These are phyloP conservation scores for Kalmanozyma brasiliensis DNA, from an alignment of 1,284 basidiomycete genomes.

Conservation along the genomic window DNA sequence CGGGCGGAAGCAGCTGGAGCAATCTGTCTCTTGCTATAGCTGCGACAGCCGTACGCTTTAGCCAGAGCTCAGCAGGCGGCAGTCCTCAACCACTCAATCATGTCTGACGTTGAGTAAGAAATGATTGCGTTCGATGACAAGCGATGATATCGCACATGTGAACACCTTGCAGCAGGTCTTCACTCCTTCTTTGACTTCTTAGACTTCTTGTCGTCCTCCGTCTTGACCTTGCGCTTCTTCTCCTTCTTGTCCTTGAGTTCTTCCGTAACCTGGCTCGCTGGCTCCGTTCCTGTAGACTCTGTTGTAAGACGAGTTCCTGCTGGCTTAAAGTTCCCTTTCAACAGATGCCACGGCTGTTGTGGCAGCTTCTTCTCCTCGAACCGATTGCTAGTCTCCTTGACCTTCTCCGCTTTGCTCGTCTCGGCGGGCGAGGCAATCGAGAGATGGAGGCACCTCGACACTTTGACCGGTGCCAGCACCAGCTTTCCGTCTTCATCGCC, in stretches of 20 bases:
- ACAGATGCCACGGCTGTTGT: constrained; percentile 55
- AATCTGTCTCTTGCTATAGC: too few relatives aligned
- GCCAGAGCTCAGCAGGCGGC: too few relatives aligned
- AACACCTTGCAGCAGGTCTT: neutral
- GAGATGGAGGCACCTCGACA: constrained; percentile 35
- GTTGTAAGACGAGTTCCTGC: constrained; percentile 14
- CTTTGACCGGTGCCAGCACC: constrained; percentile 26
- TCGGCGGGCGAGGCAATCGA: constrained; percentile 37
- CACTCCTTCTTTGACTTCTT: constrained; percentile 52
- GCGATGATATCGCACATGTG: neutral
- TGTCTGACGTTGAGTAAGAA: too few relatives aligned
- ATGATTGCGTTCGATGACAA: too few relatives aligned
- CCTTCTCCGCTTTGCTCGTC: constrained; percentile 15
- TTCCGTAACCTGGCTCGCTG: constrained; percentile 11
- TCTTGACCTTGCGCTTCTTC: constrained; percentile 46
- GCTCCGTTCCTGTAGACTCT: constrained; percentile 4
- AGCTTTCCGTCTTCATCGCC: constrained; percentile 28
- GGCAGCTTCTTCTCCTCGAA: constrained; percentile 37
- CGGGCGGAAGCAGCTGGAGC: too few relatives aligned
- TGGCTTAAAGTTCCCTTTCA: constrained; percentile 41
- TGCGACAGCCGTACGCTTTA: too few relatives aligned
- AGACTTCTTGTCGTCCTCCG: constrained; percentile 22
- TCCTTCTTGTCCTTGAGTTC: constrained; percentile 24
- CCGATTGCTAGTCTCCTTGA: constrained; percentile 16
- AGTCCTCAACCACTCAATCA: too few relatives aligned